These are phyloP conservation scores for Hansenula anomala DNA, from an alignment of 1,139 yeast genomes.

Conservation along the genomic window DNA sequence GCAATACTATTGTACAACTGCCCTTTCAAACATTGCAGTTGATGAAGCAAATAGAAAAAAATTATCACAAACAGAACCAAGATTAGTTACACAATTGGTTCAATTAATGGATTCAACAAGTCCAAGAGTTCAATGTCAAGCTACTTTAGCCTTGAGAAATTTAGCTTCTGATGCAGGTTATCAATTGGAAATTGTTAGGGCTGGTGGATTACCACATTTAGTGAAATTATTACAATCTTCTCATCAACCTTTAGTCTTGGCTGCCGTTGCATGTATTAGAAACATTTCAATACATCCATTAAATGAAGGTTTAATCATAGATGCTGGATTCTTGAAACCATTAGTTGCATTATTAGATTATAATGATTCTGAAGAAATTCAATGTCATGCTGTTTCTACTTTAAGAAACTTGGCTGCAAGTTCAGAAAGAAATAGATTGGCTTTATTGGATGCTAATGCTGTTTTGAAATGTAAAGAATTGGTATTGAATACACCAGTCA, in stretches of 20 bases:
- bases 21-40: slow-evolving; percentile 93
- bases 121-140: slow-evolving; percentile 97
- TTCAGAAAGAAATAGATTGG: slow-evolving; percentile 87
- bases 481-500: slow-evolving; percentile 77
- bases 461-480: slow-evolving; percentile 89
- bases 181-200: slow-evolving; percentile 92
- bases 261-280: slow-evolving; percentile 97
- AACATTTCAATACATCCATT: slow-evolving; percentile 94
- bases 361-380: slow-evolving; percentile 89
- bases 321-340: slow-evolving; percentile 92
- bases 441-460: slow-evolving; percentile 92
- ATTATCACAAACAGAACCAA: slow-evolving; percentile 90
- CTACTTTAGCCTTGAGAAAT: slow-evolving; percentile 91
- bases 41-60: slow-evolving; percentile 88
- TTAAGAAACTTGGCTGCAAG: slow-evolving; percentile 94
- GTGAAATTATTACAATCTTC: slow-evolving; percentile 83
- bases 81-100: slow-evolving; percentile 82
- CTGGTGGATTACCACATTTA: slow-evolving; percentile 91
- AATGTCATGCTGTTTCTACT: slow-evolving; percentile 96
- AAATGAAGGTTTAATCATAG: slow-evolving; percentile 91
- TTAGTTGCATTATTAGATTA: slow-evolving; percentile 80
- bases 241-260: slow-evolving; percentile 88
- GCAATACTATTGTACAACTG: slow-evolving; percentile 97
- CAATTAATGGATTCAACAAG: slow-evolving; percentile 87
- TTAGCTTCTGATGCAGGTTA: slow-evolving; percentile 89